phyloP scores from a whole-genome alignment of 257 asterid genomes.

The Eustoma russellianum region DNA sequence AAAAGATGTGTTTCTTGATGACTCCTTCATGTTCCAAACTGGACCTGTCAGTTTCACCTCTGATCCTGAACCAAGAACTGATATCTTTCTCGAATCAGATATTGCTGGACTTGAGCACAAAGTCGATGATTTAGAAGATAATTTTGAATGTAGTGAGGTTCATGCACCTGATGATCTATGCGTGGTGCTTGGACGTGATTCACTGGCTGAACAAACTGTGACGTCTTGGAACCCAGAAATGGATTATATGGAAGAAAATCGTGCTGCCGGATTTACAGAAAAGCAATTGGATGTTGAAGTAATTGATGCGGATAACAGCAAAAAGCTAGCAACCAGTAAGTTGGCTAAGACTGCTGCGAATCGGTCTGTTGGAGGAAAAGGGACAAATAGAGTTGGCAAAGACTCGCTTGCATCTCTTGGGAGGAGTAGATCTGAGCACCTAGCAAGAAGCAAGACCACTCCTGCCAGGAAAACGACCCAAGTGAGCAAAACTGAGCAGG shows the following conservation, averaged over 20 bases:
- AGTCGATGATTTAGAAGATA: constrained; percentile 19
- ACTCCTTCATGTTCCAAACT: constrained; percentile 58
- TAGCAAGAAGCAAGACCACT: constrained; percentile 31
- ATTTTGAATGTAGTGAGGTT: constrained; percentile 17
- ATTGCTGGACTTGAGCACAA: constrained; percentile 25
- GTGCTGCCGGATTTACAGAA: constrained; percentile 22
- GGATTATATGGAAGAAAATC: constrained; percentile 33
- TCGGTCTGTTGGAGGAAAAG: constrained; percentile 27
- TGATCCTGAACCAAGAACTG: constrained; percentile 30
- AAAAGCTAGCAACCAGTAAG: constrained; percentile 18
- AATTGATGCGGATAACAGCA: constrained; percentile 20
- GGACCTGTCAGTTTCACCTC: constrained; percentile 19
- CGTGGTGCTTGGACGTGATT: constrained; percentile 50
- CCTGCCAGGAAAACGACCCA: constrained; percentile 27
- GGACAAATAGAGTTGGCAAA: constrained; percentile 21
- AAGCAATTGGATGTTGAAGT: constrained; percentile 15
- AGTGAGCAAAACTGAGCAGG: constrained; percentile 53
- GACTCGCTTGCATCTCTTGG: constrained; percentile 31
- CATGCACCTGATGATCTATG: constrained; percentile 69
- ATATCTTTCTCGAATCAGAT: constrained; percentile 45
- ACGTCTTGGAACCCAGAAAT: constrained; percentile 38
- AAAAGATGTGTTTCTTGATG: constrained; percentile 42
- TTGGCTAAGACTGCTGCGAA: constrained; percentile 14
- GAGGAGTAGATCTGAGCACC: constrained; percentile 45
- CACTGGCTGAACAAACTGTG: constrained; percentile 29